phyloP scores from a whole-genome alignment of 1,139 yeast species.

The Hemisphaericaspora subhashii region DNA sequence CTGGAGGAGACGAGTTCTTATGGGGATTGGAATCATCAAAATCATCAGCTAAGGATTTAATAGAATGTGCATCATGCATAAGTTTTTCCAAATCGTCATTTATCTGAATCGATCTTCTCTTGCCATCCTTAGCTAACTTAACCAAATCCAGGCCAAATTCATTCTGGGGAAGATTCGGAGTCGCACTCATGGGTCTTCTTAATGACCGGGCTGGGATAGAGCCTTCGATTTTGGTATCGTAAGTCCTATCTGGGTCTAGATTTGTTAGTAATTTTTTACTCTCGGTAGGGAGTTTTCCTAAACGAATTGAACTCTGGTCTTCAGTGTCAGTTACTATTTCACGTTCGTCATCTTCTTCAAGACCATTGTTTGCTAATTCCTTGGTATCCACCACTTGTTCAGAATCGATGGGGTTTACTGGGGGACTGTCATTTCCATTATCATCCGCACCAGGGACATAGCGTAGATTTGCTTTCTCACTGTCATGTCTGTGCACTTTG shows the following conservation, averaged over 20 bases:
- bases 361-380: slow-evolving; percentile 5
- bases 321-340: slow-evolving; percentile 1
- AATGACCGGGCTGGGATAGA: slow-evolving; percentile 45
- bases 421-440: too few relatives aligned
- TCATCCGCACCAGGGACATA: too few relatives aligned
- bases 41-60: slow-evolving; percentile 9
- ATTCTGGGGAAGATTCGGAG: neutral
- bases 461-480: slow-evolving; percentile 1
- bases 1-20: neutral
- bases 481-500: slow-evolving; percentile 17
- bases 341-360: slow-evolving; percentile 8
- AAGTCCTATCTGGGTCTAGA: slow-evolving; percentile 29
- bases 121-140: slow-evolving; percentile 17
- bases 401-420: slow-evolving; percentile 2
- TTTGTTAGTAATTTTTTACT: slow-evolving; percentile 7
- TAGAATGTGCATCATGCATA: slow-evolving; percentile 39
- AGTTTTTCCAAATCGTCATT: slow-evolving; percentile 42
- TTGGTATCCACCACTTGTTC: neutral
- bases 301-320: slow-evolving; percentile 13
- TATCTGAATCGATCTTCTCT: slow-evolving; percentile 23
- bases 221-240: slow-evolving; percentile 38
- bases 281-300: slow-evolving; percentile 20
- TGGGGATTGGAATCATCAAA: slow-evolving; percentile 2
- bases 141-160: too few relatives aligned
- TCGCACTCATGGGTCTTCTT: slow-evolving; percentile 40